Evolutionary conservation across 177 flowering plant species (phyloP), one percentile per base, ranked within the genome.

Genomic region (Vitis hybrid): DNA sequence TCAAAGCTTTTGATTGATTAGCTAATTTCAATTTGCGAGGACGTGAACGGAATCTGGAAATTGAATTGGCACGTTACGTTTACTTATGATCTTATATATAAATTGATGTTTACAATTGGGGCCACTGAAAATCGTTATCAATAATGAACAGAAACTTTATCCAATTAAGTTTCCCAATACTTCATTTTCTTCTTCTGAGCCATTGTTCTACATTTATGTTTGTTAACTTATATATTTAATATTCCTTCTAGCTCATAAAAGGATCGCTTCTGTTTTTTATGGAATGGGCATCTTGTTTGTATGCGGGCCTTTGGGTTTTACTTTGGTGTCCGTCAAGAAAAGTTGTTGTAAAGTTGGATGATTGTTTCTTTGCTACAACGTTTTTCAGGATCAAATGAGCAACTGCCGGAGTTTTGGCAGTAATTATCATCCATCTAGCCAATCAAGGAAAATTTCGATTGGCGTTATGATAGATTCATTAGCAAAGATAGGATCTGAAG

Each of bases 401-500:
- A 77, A 67, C 19, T 72, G 78, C 69, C 73, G 71, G 69, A 90
- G 89, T 75, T 75, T 81, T 65, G 86, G 90, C 68, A 87, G 90
- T 77, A 79, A 77, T 75, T 71, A 68, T 73, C 79, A 59, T 63
- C 83, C 82, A 66, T 75, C 77, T 74, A 82, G 94, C 72, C 92
- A 88, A 71, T 73, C 86, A 34, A 80, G 88, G 71, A 93, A 93
- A 76, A 79, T 91, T 22, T 93, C 98, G 1, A 84, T 90, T 55
- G 97, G 97, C 62, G 62, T 91, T 66, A 70, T 85, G 76, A 83
- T 74, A n/a, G 88, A 83, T 49, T 81, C 81, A 10, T 55, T 61
- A 50, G 65, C 72, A 2, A 81, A 77, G 66, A 69, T 19, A 59
- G 68, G 62, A 67, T 39, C 72, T 26, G 80, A 65, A 69, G 58